Evolutionary conservation across 2,329 filamentous ascomycete genomes (phyloP).

Genomic region (Emericellopsis cladophorae): DNA sequence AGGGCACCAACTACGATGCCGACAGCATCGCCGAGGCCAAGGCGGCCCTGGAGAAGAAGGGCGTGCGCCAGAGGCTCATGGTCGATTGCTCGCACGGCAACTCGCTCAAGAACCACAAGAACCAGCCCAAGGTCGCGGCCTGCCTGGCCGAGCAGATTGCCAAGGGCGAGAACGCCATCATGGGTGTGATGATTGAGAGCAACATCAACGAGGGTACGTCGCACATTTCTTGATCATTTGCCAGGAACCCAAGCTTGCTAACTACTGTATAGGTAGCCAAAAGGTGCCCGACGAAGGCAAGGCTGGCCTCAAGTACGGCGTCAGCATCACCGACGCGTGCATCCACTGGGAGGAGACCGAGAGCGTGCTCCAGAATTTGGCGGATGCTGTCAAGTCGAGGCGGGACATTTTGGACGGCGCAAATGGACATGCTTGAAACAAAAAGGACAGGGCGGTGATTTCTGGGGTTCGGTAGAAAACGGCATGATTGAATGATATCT

Average conservation of each 20-base stretch:
- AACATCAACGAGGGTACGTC: slow-evolving; percentile 79
- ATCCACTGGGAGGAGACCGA: slow-evolving; percentile 91
- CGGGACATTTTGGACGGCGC: slow-evolving; percentile 29
- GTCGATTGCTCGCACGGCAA: slow-evolving; percentile 97
- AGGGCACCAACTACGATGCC: slow-evolving; percentile 87
- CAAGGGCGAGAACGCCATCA: slow-evolving; percentile 72
- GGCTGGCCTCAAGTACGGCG: slow-evolving; percentile 76
- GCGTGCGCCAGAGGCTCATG: slow-evolving; percentile 71
- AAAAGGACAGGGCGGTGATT: too few species aligned
- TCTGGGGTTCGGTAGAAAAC: too few species aligned
- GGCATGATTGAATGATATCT: too few species aligned
- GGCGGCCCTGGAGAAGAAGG: slow-evolving; percentile 61
- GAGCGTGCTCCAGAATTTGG: slow-evolving; percentile 62
- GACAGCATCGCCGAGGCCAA: slow-evolving; percentile 77
- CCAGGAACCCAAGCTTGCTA: slow-evolving; percentile 5
- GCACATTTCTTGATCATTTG: background rate
- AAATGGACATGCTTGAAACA: slow-evolving; percentile 5
- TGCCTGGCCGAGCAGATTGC: slow-evolving; percentile 74
- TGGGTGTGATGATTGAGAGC: slow-evolving; percentile 98
- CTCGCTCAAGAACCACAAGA: slow-evolving; percentile 90
- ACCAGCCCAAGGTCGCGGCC: slow-evolving; percentile 87
- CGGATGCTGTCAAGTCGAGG: slow-evolving; percentile 66
- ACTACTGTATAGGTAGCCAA: slow-evolving; percentile 53
- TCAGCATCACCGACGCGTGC: slow-evolving; percentile 95
- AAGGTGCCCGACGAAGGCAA: slow-evolving; percentile 85